Evolutionary conservation across 345 rosid species (phyloP).

Genomic region (Eucalyptus globulus): DNA sequence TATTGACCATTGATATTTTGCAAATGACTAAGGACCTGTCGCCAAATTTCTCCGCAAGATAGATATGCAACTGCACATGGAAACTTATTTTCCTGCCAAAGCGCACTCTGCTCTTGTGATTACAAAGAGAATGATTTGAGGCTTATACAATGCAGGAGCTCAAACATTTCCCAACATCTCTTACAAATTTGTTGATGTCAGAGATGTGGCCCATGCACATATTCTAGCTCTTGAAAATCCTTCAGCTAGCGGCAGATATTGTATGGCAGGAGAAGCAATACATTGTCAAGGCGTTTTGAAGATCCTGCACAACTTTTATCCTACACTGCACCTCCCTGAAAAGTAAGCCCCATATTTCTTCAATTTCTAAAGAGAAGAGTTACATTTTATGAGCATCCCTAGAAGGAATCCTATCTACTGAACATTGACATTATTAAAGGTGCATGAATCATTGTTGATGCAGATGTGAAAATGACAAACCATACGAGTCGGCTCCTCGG

Average conservation of each 20-base stretch:
- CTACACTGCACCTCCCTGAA: background rate
- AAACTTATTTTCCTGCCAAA: background rate
- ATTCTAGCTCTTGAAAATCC: constrained; percentile 1
- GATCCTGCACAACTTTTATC: background rate
- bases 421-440: background rate
- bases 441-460: background rate
- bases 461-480: constrained; percentile 23
- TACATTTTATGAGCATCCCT: background rate
- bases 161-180: background rate
- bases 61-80: background rate
- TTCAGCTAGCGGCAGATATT: constrained; percentile 2
- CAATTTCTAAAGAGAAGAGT: background rate
- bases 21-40: background rate
- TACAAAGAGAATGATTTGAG: background rate
- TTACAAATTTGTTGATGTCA: constrained; percentile 1
- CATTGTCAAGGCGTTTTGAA: background rate
- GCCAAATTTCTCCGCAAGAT: background rate
- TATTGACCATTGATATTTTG: background rate
- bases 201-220: constrained; percentile 9
- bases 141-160: background rate
- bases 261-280: background rate
- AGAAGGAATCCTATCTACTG: background rate
- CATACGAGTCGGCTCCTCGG: background rate
- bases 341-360: background rate
- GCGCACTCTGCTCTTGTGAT: background rate